Conservation (phyloP, 129 eudicot genomes). For the Chrysanthemum seticuspe region DNA sequence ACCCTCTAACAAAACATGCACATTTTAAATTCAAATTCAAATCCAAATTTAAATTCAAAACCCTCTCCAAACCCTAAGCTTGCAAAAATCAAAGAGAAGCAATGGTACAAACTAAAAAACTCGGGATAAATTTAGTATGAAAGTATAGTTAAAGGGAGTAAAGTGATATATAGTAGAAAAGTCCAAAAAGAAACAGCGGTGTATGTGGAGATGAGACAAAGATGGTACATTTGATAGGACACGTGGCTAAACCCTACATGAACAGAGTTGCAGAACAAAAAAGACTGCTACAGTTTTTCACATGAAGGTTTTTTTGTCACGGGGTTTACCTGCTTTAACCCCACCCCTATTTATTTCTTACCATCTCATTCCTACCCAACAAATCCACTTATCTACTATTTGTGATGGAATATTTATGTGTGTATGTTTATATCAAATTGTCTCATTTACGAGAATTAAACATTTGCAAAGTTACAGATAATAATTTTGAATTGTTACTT, state of each 20-base stretch:
- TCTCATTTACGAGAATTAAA: no score
- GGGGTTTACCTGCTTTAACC: slow-evolving; percentile 18
- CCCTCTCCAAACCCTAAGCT: no score
- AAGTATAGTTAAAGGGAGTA: slow-evolving; percentile 5
- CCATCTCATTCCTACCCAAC: slow-evolving; percentile 10
- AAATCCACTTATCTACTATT: background rate
- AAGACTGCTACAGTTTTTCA: slow-evolving; percentile 22
- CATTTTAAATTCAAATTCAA: no score
- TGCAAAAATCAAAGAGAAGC: no score
- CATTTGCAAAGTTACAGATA: no score
- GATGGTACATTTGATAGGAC: slow-evolving; percentile 17
- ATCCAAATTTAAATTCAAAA: no score
- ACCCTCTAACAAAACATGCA: no score
- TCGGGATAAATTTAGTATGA: background rate
- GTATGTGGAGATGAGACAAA: background rate
- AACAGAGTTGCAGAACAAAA: slow-evolving; percentile 32
- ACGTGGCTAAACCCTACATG: slow-evolving; percentile 40
- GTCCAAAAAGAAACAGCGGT: slow-evolving; percentile 24
- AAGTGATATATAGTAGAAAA: slow-evolving; percentile 3
- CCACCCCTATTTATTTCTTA: slow-evolving; percentile 19
- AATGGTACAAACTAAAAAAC: no score
- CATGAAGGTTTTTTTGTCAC: slow-evolving; percentile 30
- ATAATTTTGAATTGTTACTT: no score
- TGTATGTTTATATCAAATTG: no score
- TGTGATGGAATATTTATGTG: no score